Evolutionary conservation across 2,329 filamentous ascomycete genomes (phyloP).

Genomic region (Harringtonia aguacate): DNA sequence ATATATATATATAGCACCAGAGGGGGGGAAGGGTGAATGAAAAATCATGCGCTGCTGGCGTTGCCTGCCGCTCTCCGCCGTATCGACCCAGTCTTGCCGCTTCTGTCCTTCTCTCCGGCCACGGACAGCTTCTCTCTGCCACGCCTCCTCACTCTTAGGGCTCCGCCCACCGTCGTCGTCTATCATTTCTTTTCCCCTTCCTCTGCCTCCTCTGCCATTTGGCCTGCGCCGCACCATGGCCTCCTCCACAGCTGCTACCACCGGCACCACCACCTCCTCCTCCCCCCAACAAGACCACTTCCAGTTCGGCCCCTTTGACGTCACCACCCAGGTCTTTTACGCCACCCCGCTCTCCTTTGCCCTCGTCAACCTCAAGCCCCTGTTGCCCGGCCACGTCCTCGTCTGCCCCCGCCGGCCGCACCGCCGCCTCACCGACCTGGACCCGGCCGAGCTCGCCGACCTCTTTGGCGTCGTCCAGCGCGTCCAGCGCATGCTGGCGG

Average conservation of each 20-base stretch:
- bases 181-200: not conserved
- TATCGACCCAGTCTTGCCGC: too few species aligned
- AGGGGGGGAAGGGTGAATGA: not conserved
- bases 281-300: conserved; percentile 23
- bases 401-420: conserved; percentile 65
- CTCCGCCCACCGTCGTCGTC: too few species aligned
- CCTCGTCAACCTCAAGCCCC: conserved; percentile 89
- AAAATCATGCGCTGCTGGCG: not conserved
- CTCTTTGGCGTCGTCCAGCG: conserved; percentile 80
- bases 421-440: conserved; percentile 65
- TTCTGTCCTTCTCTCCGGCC: too few species aligned
- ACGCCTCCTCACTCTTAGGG: too few species aligned
- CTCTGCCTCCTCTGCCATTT: not conserved
- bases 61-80: not conserved
- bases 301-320: conserved; percentile 65
- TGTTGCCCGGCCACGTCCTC: conserved; percentile 87
- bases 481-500: conserved; percentile 64
- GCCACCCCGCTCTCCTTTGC: conserved; percentile 70
- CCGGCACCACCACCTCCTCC: not conserved
- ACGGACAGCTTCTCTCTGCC: too few species aligned
- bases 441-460: conserved; percentile 60
- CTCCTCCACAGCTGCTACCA: not conserved
- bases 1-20: too few species aligned
- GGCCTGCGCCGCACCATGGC: not conserved
- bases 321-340: conserved; percentile 84